These are phyloP conservation scores for Aspergillus sp. DNA, from an alignment of 2,329 filamentous ascomycete genomes.

Conservation along the genomic window DNA sequence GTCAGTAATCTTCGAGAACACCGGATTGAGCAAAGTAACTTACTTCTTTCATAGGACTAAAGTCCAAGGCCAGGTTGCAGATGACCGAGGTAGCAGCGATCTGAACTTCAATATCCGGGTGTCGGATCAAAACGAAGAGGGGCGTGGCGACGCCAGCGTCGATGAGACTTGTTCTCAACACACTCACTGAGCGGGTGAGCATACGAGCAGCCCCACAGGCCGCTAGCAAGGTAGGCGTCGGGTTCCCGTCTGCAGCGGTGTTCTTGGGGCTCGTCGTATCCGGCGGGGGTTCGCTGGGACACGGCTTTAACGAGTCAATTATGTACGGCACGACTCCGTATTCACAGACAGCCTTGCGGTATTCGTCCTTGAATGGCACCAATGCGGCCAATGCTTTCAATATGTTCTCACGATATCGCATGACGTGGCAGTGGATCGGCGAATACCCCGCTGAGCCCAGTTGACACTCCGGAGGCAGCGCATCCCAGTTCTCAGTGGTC, in stretches of 20 bases:
- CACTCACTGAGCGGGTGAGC: constrained; percentile 78
- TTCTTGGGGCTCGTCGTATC: constrained; percentile 29
- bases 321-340: constrained; percentile 78
- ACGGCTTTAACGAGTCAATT: constrained; percentile 73
- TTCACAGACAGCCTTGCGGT: constrained; percentile 77
- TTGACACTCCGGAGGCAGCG: constrained; percentile 37
- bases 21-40: constrained; percentile 32
- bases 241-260: constrained; percentile 67
- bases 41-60: constrained; percentile 88
- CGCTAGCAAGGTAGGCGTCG: constrained; percentile 73
- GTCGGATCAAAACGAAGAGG: constrained; percentile 70
- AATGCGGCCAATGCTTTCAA: constrained; percentile 80
- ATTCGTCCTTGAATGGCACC: constrained; percentile 75
- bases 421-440: constrained; percentile 63
- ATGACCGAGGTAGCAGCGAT: constrained; percentile 81
- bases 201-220: constrained; percentile 80
- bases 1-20: constrained; percentile 6
- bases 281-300: constrained; percentile 31
- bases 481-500: constrained; percentile 17
- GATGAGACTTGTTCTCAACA: constrained; percentile 80
- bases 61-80: constrained; percentile 81
- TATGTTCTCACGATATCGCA: constrained; percentile 71
- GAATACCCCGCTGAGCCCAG: constrained; percentile 63
- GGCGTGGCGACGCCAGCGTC: constrained; percentile 80
- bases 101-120: constrained; percentile 74